phyloP scores from a whole-genome alignment of 1,139 yeast genomes.

The Taphrina pruni region DNA sequence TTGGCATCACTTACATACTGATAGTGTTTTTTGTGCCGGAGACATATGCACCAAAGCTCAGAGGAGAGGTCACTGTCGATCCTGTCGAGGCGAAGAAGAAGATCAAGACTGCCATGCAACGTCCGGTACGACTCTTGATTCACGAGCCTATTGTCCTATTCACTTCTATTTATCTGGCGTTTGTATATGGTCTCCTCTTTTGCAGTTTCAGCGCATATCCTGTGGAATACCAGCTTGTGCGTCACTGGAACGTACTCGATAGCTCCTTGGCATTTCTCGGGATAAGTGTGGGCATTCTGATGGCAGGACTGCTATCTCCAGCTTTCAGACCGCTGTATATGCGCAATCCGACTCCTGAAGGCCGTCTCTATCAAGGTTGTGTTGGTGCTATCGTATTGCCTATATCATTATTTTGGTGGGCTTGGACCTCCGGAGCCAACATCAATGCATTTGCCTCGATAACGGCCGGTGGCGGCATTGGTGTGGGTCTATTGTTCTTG shows the following conservation, averaged over 20 bases:
- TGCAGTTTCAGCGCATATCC: slow-evolving; percentile 81
- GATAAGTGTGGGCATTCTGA: slow-evolving; percentile 59
- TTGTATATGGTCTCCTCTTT: slow-evolving; percentile 68
- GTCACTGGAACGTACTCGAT: slow-evolving; percentile 64
- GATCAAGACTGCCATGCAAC: slow-evolving; percentile 42
- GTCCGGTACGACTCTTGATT: slow-evolving; percentile 62
- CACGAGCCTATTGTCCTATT: slow-evolving; percentile 66
- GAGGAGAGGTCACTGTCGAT: slow-evolving; percentile 18
- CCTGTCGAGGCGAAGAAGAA: slow-evolving; percentile 22
- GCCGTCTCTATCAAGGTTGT: slow-evolving; percentile 30
- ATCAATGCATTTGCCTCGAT: slow-evolving; percentile 45
- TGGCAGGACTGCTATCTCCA: slow-evolving; percentile 49
- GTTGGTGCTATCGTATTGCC: slow-evolving; percentile 35
- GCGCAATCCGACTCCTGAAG: slow-evolving; percentile 56
- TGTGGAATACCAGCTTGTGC: slow-evolving; percentile 65
- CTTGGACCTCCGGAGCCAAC: slow-evolving; percentile 43
- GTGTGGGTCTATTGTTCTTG: slow-evolving; percentile 42
- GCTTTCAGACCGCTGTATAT: slow-evolving; percentile 48
- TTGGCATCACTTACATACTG: slow-evolving; percentile 63
- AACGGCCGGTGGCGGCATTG: slow-evolving; percentile 44
- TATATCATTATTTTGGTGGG: slow-evolving; percentile 45
- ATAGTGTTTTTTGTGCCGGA: slow-evolving; percentile 70
- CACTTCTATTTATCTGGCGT: slow-evolving; percentile 66
- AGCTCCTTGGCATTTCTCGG: slow-evolving; percentile 57
- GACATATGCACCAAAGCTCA: slow-evolving; percentile 84